Evolutionary conservation across 75 land plant species (phyloP).

Genomic region (Isoetes taiwanensis): DNA sequence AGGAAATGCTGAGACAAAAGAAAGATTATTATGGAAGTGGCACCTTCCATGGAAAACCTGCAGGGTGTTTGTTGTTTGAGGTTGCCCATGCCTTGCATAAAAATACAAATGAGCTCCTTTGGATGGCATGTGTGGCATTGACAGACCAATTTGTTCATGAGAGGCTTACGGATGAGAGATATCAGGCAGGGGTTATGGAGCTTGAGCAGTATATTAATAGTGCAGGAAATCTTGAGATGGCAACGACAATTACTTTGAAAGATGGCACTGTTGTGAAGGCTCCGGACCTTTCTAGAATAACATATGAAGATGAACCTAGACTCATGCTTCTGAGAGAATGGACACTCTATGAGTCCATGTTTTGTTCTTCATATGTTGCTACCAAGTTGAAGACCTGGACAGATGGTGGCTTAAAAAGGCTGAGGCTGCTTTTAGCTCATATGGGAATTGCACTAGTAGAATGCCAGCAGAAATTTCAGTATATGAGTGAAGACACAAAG

Average conservation of each 20-base stretch:
- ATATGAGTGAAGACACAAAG: constrained; percentile 75
- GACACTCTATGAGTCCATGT: constrained; percentile 90
- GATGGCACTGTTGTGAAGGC: constrained; percentile 90
- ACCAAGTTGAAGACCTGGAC: constrained; percentile 95
- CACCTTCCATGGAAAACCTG: constrained; percentile 82
- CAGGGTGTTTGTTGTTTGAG: constrained; percentile 82
- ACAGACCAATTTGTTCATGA: constrained; percentile 97
- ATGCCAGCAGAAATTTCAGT: constrained; percentile 81
- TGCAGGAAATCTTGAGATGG: constrained; percentile 59
- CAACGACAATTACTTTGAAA: constrained; percentile 63
- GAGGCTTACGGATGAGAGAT: constrained; percentile 77
- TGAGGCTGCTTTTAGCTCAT: constrained; percentile 70
- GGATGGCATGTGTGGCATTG: constrained; percentile 88
- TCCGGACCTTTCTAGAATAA: constrained; percentile 66
- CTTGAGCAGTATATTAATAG: constrained; percentile 77
- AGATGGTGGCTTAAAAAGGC: constrained; percentile 71
- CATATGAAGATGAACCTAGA: constrained; percentile 83
- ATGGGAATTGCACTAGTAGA: constrained; percentile 90
- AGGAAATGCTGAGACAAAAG: constrained; percentile 19
- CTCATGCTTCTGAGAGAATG: constrained; percentile 88
- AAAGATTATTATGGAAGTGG: constrained; percentile 61
- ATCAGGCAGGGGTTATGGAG: constrained; percentile 71
- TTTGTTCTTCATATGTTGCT: constrained; percentile 75
- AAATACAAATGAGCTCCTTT: constrained; percentile 81
- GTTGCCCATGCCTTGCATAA: constrained; percentile 65